These are phyloP conservation scores for Stromatinia cepivora DNA, from an alignment of 2,329 filamentous ascomycete species.

Conservation along the genomic window DNA sequence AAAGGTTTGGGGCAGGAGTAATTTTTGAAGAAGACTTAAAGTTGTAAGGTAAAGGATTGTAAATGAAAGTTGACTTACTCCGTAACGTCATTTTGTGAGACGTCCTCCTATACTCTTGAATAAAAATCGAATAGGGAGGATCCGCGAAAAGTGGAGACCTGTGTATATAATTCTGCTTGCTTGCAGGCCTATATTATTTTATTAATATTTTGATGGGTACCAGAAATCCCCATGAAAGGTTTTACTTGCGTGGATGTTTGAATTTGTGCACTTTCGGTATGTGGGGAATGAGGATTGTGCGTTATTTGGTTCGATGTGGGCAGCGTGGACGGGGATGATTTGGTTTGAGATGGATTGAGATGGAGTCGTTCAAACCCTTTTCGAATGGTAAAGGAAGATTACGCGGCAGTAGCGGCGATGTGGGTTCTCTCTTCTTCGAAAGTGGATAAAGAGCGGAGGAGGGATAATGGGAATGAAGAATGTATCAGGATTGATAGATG, in stretches of 20 bases:
- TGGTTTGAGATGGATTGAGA: slow-evolving; percentile 10
- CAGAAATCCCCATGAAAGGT: slow-evolving; percentile 15
- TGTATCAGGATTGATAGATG: neutral
- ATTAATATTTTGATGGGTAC: neutral
- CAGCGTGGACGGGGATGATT: slow-evolving; percentile 1
- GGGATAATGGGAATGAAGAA: neutral
- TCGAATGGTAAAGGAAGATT: neutral
- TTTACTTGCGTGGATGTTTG: slow-evolving; percentile 3
- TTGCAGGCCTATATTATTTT: neutral
- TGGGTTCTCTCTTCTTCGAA: neutral
- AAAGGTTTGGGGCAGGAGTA: neutral
- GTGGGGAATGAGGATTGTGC: slow-evolving; percentile 23
- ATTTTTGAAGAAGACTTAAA: neutral
- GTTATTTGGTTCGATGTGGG: neutral
- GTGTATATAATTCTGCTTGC: neutral
- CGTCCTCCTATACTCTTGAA: slow-evolving; percentile 10
- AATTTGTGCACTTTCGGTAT: slow-evolving; percentile 12
- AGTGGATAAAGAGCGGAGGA: slow-evolving; percentile 4
- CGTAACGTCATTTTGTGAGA: slow-evolving; percentile 20
- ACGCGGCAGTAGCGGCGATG: slow-evolving; percentile 11
- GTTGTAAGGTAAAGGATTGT: neutral
- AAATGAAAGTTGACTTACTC: slow-evolving; percentile 18
- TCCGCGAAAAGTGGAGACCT: slow-evolving; percentile 14
- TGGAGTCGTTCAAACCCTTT: slow-evolving; percentile 7
- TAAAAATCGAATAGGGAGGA: slow-evolving; percentile 21